Evolutionary conservation across 768 basidiomycete species (phyloP), one percentile per base, ranked within the genome.

Genomic region (Gyrodon lividus): DNA sequence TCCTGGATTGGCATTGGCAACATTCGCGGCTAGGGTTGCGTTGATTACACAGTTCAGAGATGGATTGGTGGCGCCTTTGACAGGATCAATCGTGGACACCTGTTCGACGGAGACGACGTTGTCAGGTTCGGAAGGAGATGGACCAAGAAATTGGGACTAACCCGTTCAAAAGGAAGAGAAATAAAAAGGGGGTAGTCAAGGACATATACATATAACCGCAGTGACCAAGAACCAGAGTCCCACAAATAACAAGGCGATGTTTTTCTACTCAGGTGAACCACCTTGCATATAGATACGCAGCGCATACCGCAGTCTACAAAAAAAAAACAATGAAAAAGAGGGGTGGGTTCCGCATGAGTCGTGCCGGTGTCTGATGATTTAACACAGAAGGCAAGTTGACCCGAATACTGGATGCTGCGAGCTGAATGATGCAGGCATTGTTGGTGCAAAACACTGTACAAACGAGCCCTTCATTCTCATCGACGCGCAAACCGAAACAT

Each of bases 1-100:
- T 5, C 84, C 86, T 1, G 87, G 82, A 51, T 81, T 82, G 9
- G 77, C 84, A 40, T 71, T 68, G n/a, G 75, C 83, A 28, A 78
- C 72, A 16, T 77, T 60, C 2, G 73, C 54, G 0, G 83, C 86
- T 0, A 73, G 58, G 35, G 72, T 66, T 0, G 84, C 79, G 38
- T 76, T 71, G 40, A 72, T 67, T 23, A 87, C 87, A 59, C 87
- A 89, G 61, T 78, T 83, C 4, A 86, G 34, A 41, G 70, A 74
- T 3, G 79, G 69, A 64, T 85, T 86, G 35, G 37, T 66, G 16
- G 83, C 70, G 44, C 83, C 84, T 64, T 87, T 78, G 50, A 80
- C 77, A 0, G 80, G 80, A 10, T 64, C 59, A 51, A 74, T 76
- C 46, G 74, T 73, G 13, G 66, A 67, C 5, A 67, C 40, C 66